phyloP scores from a whole-genome alignment of 768 basidiomycete genomes.

The Podaxis carcinomalis region DNA sequence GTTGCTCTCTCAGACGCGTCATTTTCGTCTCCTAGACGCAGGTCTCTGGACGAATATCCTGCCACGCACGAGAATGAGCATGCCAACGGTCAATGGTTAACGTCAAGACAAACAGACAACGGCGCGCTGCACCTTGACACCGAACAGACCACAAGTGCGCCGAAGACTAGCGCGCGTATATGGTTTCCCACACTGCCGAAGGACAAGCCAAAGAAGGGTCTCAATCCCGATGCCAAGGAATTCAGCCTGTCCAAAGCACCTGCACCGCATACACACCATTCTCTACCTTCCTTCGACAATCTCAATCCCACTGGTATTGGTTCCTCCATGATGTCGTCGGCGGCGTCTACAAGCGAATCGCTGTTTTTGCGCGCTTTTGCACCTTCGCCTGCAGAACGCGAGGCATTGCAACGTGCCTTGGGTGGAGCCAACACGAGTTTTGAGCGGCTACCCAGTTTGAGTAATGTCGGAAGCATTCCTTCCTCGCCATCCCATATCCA shows the following conservation, averaged over 20 bases:
- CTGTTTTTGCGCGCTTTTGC: constrained; percentile 74
- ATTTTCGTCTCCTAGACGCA: not conserved
- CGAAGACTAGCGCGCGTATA: not conserved
- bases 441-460: constrained; percentile 73
- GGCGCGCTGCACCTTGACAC: not conserved
- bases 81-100: not conserved
- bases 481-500: constrained; percentile 60
- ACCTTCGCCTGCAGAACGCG: constrained; percentile 83
- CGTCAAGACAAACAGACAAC: not conserved
- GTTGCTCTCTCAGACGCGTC: not conserved
- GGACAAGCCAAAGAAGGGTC: constrained; percentile 55
- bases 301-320: constrained; percentile 60
- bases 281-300: constrained; percentile 38
- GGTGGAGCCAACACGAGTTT: constrained; percentile 73
- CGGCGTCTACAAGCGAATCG: constrained; percentile 42
- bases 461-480: constrained; percentile 70
- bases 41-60: not conserved
- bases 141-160: not conserved
- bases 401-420: constrained; percentile 76
- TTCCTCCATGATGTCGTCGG: constrained; percentile 26
- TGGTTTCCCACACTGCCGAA: constrained; percentile 5
- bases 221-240: constrained; percentile 85
- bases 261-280: constrained; percentile 18
- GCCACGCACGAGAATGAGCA: not conserved
- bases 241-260: constrained; percentile 47